These are phyloP conservation scores for Kluyveromyces aestuarii DNA, from an alignment of 805 yeast species.

Conservation along the genomic window DNA sequence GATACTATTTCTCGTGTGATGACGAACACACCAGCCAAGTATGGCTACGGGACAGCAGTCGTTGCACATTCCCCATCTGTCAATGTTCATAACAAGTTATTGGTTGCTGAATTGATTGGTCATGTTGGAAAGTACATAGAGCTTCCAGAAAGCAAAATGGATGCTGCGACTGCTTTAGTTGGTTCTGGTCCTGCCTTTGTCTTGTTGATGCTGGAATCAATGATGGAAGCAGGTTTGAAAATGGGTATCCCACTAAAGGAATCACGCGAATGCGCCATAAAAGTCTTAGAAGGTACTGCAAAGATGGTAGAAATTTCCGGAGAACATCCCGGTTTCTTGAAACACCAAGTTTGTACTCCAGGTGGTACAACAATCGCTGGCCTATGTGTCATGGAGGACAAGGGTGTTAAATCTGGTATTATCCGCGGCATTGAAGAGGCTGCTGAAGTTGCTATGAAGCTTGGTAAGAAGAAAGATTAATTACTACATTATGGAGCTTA, in stretches of 20 bases:
- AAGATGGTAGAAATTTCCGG: conserved; percentile 79
- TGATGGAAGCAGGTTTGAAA: conserved; percentile 89
- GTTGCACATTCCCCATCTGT: conserved; percentile 61
- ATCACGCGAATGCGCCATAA: conserved; percentile 81
- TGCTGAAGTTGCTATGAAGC: conserved; percentile 60
- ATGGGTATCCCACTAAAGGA: conserved; percentile 86
- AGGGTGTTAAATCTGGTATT: conserved; percentile 79
- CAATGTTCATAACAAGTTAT: conserved; percentile 28
- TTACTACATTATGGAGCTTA: background rate
- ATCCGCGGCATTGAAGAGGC: conserved; percentile 88
- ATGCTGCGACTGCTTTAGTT: conserved; percentile 88
- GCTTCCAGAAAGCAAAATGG: conserved; percentile 87
- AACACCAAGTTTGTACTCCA: conserved; percentile 88
- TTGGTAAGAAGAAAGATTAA: conserved; percentile 40
- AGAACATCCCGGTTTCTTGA: conserved; percentile 80
- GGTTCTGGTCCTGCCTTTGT: conserved; percentile 98
- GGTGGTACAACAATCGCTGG: conserved; percentile 99
- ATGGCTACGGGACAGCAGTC: conserved; percentile 90
- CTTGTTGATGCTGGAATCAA: conserved; percentile 77
- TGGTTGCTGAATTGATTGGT: conserved; percentile 37
- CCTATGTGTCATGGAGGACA: conserved; percentile 82
- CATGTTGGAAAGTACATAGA: conserved; percentile 57
- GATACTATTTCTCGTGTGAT: conserved; percentile 74
- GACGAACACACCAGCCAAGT: conserved; percentile 96
- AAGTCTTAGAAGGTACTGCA: conserved; percentile 90